Conservation (phyloP, 371 early-diverging fungal genomes). For the Mortierella sp. region DNA sequence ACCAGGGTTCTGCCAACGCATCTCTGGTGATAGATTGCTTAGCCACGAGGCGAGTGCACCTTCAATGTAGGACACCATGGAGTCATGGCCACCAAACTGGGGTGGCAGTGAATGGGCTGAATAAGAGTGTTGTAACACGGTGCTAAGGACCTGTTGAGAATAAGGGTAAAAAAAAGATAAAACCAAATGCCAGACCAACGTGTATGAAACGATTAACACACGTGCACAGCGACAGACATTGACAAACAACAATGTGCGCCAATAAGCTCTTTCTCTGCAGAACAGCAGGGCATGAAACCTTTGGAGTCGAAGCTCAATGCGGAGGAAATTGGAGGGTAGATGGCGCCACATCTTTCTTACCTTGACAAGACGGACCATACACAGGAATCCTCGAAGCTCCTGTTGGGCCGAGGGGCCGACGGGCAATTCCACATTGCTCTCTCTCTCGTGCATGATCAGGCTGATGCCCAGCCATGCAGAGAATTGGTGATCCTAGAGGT, state of each 20-base stretch:
- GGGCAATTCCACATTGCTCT: slow-evolving; percentile 48
- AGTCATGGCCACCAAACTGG: slow-evolving; percentile 53
- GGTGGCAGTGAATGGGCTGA: slow-evolving; percentile 49
- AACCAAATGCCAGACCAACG: background rate
- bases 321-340: background rate
- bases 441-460: slow-evolving; percentile 49
- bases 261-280: background rate
- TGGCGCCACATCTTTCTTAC: slow-evolving; percentile 4
- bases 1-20: slow-evolving; percentile 44
- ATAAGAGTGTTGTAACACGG: slow-evolving; percentile 49
- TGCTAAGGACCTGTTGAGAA: slow-evolving; percentile 32
- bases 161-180: background rate
- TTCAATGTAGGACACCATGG: slow-evolving; percentile 50
- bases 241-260: background rate
- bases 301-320: background rate
- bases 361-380: slow-evolving; percentile 49
- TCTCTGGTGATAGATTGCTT: slow-evolving; percentile 42
- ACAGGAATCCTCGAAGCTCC: slow-evolving; percentile 39
- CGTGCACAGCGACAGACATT: background rate
- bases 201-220: background rate
- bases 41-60: slow-evolving; percentile 56
- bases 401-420: slow-evolving; percentile 28
- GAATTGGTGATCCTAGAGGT: slow-evolving; percentile 51
- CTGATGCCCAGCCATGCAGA: slow-evolving; percentile 52
- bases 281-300: no score